Conservation (phyloP, 2,329 filamentous ascomycete genomes). For the Fusarium veterinarium region DNA sequence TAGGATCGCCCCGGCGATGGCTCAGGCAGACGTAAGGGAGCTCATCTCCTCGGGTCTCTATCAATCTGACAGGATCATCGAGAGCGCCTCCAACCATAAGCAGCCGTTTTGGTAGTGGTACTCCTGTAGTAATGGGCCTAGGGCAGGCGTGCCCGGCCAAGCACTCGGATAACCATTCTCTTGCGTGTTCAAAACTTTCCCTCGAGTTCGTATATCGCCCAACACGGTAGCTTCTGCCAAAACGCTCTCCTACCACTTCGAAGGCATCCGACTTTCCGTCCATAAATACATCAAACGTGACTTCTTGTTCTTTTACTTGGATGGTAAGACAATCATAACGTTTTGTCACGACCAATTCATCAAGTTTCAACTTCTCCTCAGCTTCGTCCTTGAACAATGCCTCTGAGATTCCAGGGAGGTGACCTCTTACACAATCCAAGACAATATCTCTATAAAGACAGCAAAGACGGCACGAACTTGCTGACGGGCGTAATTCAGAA, state of each 20-base stretch:
- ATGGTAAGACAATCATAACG: background rate
- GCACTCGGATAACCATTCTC: background rate
- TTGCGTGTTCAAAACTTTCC: background rate
- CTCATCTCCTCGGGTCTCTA: background rate
- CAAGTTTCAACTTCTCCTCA: background rate
- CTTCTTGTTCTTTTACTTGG: background rate
- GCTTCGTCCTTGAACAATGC: background rate
- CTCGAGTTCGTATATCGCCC: background rate
- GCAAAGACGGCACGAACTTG: background rate
- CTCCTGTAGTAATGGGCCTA: background rate
- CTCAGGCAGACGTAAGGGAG: background rate
- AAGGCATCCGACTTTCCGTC: background rate
- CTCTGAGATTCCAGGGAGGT: background rate
- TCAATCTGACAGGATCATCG: background rate
- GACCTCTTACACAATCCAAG: background rate
- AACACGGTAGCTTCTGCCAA: background rate
- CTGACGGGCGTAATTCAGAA: background rate
- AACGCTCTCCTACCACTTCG: background rate
- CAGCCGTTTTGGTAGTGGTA: background rate
- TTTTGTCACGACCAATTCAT: background rate
- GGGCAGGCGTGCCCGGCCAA: background rate
- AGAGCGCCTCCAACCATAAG: background rate
- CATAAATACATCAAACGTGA: background rate
- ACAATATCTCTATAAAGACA: background rate
- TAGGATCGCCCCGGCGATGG: background rate